Evolutionary conservation across 2,329 filamentous ascomycete genomes (phyloP).

Genomic region (Dryadomyces sulphureus): DNA sequence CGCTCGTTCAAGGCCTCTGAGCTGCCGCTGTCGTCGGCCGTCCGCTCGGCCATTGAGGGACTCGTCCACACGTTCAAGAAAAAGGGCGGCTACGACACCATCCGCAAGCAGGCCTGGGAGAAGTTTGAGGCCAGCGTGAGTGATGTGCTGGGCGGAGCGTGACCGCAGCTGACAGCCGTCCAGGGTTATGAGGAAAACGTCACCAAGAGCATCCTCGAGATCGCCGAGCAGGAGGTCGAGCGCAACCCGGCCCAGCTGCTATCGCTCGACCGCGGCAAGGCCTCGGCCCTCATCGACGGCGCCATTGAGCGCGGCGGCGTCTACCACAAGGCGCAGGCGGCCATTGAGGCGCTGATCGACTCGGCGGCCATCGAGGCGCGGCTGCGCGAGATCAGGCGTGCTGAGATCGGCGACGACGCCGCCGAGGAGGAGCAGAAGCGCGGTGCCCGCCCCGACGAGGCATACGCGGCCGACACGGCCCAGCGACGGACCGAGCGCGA

Average conservation of each 20-base stretch:
- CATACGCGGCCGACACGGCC: constrained; percentile 55
- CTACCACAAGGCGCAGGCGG: constrained; percentile 55
- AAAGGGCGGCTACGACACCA: constrained; percentile 66
- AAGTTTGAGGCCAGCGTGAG: constrained; percentile 57
- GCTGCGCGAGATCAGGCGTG: constrained; percentile 51
- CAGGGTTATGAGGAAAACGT: constrained; percentile 58
- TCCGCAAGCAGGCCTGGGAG: constrained; percentile 64
- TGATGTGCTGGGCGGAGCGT: too few relatives aligned
- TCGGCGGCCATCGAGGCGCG: constrained; percentile 51
- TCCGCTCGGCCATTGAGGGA: constrained; percentile 57
- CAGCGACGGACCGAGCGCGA: constrained; percentile 45
- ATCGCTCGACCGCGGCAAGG: constrained; percentile 58
- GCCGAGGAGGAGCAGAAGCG: constrained; percentile 49
- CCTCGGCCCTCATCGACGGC: constrained; percentile 62
- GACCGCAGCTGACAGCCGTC: constrained; percentile 15
- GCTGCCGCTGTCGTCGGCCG: constrained; percentile 58
- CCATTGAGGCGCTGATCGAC: constrained; percentile 55
- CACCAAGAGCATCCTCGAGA: constrained; percentile 49
- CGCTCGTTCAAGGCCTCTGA: constrained; percentile 52
- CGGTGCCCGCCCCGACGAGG: constrained; percentile 58
- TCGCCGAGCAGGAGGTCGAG: constrained; percentile 61
- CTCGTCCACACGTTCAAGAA: constrained; percentile 75
- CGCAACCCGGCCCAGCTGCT: constrained; percentile 57
- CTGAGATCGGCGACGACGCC: constrained; percentile 54
- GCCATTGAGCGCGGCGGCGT: constrained; percentile 63